A percentile compares a stretch with the other conserved stretches of the same genome.
These are phyloP conservation scores for Wickerhamomyces sp. DNA, from an alignment of 1,139 yeast species.

Conservation along the genomic window DNA sequence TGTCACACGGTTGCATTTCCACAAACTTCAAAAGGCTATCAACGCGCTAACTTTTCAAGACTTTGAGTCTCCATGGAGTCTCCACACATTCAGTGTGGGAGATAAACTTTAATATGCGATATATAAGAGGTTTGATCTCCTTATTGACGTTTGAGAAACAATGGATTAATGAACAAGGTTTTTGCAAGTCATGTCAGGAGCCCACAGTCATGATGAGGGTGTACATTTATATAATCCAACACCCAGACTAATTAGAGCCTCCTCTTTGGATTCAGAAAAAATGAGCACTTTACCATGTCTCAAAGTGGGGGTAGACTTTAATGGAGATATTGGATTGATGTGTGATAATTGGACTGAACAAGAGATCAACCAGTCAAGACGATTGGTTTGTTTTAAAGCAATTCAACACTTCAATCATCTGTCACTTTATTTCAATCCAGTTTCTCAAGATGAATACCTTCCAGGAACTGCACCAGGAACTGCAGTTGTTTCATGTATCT, in stretches of 20 bases:
- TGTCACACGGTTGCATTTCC: too few species aligned
- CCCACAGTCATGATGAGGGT: not conserved
- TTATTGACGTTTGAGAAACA: too few species aligned
- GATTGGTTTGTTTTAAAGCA: constrained; percentile 36
- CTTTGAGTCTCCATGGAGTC: too few species aligned
- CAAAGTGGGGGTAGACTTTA: constrained; percentile 18
- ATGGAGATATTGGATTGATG: constrained; percentile 25
- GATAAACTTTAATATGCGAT: too few species aligned
- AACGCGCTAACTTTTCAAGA: not conserved
- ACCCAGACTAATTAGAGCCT: constrained; percentile 4
- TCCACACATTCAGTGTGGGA: too few species aligned
- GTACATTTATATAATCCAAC: not conserved
- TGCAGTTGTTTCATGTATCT: constrained; percentile 51
- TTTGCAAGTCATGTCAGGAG: too few species aligned
- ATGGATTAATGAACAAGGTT: too few species aligned
- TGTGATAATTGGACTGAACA: constrained; percentile 33
- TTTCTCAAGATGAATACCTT: constrained; percentile 19
- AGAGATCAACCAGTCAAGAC: constrained; percentile 30
- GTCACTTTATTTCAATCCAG: constrained; percentile 17
- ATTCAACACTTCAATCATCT: constrained; percentile 20
- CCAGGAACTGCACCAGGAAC: constrained; percentile 18
- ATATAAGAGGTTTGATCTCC: too few species aligned
- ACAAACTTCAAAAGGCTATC: not conserved
- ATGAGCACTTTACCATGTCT: constrained; percentile 5
- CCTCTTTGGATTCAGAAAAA: not conserved